A percentile compares a stretch with the other conserved stretches of the same genome.
phyloP scores from a whole-genome alignment of 805 yeast genomes.

The Jamesozyma hellenica region DNA sequence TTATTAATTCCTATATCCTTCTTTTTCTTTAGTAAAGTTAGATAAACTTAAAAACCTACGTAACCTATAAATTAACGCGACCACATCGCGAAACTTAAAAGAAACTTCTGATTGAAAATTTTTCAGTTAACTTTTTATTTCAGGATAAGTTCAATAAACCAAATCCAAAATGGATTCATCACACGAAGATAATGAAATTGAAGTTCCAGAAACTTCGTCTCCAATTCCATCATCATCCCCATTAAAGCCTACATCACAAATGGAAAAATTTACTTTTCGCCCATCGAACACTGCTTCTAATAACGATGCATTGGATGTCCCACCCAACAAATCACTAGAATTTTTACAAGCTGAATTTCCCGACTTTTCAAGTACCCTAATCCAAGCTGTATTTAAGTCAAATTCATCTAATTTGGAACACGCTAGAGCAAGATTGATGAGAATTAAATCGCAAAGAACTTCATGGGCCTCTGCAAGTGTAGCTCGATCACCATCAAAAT shows the following conservation, averaged over 20 bases:
- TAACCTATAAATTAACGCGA: too few relatives aligned
- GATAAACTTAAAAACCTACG: too few relatives aligned
- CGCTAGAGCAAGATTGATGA: conserved; percentile 27
- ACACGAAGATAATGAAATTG: conserved; percentile 26
- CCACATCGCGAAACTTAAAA: too few relatives aligned
- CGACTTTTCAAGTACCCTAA: conserved; percentile 27
- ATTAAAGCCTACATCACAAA: conserved; percentile 21
- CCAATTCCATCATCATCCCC: conserved; percentile 25
- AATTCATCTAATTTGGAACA: conserved; percentile 29
- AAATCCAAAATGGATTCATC: too few relatives aligned
- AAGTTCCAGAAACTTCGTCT: conserved; percentile 45
- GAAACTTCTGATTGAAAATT: too few relatives aligned
- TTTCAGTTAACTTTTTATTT: too few relatives aligned
- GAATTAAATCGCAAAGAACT: conserved; percentile 21
- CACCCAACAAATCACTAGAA: conserved; percentile 6
- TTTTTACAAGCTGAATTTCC: conserved; percentile 23
- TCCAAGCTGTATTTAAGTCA: conserved; percentile 32
- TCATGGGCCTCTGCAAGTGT: conserved; percentile 14
- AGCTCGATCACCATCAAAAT: neutral
- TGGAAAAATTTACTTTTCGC: conserved; percentile 37
- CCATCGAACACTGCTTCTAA: conserved; percentile 3
- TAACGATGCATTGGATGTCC: neutral
- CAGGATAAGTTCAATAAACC: too few relatives aligned
- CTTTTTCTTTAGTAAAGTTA: too few relatives aligned
- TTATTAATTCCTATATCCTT: too few relatives aligned